Evolutionary conservation across 805 yeast genomes (phyloP).

Genomic region (Candida hungchunana): DNA sequence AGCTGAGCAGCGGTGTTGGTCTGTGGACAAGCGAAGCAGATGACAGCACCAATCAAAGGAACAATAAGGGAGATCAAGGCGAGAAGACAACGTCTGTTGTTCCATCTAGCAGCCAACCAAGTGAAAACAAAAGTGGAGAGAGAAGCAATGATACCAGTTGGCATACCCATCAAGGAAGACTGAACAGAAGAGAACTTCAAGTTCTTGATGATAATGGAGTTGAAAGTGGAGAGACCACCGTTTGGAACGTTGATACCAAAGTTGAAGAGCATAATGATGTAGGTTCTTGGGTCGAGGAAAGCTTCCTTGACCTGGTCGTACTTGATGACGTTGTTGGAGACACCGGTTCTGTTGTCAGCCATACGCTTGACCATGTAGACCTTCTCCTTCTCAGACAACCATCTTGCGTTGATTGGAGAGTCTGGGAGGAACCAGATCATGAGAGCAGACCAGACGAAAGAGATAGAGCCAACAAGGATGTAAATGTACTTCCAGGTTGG

Average conservation of each 20-base stretch:
- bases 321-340: slow-evolving; percentile 36
- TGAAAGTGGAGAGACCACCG: slow-evolving; percentile 31
- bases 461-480: slow-evolving; percentile 46
- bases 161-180: slow-evolving; percentile 26
- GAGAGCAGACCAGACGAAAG: slow-evolving; percentile 32
- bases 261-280: slow-evolving; percentile 29
- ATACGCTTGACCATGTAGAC: slow-evolving; percentile 39
- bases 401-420: slow-evolving; percentile 46
- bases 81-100: slow-evolving; percentile 26
- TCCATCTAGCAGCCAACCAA: slow-evolving; percentile 31
- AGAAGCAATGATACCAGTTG: slow-evolving; percentile 30
- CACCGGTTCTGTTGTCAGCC: slow-evolving; percentile 40
- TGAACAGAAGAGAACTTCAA: slow-evolving; percentile 23
- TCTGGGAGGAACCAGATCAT: slow-evolving; percentile 43
- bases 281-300: slow-evolving; percentile 36
- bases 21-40: slow-evolving; percentile 19
- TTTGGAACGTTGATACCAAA: slow-evolving; percentile 31
- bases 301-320: slow-evolving; percentile 41
- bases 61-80: slow-evolving; percentile 26
- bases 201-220: slow-evolving; percentile 26
- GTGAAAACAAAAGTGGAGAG: slow-evolving; percentile 29
- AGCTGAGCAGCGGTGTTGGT: slow-evolving; percentile 27
- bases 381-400: slow-evolving; percentile 40
- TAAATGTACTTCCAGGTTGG: slow-evolving; percentile 48
- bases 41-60: slow-evolving; percentile 27